These are phyloP conservation scores for Aegilops bicornis DNA, from an alignment of 176 grass and related monocot species.

Conservation along the genomic window DNA sequence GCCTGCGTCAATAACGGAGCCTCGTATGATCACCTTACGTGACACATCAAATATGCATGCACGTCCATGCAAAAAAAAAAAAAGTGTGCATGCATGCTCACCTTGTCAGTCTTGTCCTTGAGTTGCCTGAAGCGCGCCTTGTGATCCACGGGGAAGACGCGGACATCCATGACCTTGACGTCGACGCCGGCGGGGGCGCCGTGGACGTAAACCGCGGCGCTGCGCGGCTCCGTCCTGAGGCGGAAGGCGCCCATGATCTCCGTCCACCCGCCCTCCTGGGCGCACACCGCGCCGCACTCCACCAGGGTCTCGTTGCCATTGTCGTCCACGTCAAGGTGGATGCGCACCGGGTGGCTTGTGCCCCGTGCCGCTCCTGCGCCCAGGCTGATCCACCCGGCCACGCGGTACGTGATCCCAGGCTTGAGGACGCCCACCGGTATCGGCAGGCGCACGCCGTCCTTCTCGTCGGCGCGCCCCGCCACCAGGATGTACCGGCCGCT, in stretches of 20 bases:
- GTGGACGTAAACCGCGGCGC: constrained; percentile 30
- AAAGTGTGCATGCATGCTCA: background rate
- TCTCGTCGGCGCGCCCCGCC: background rate
- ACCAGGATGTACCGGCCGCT: constrained; percentile 33
- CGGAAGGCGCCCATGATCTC: constrained; percentile 50
- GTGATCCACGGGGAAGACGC: constrained; percentile 25
- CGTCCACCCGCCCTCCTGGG: background rate
- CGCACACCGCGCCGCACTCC: constrained; percentile 23
- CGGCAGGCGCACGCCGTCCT: constrained; percentile 33
- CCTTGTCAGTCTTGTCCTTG: constrained; percentile 44
- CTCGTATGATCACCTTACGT: background rate
- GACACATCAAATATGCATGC: background rate
- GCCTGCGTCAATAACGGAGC: constrained; percentile 21
- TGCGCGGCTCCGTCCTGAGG: background rate
- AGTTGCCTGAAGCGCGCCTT: constrained; percentile 40
- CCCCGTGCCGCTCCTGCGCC: background rate
- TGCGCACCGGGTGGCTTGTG: background rate
- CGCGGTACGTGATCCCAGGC: constrained; percentile 40
- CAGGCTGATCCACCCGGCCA: constrained; percentile 40
- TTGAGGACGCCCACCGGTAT: background rate
- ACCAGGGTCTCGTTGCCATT: background rate
- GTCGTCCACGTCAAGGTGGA: constrained; percentile 21
- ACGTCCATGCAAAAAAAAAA: too few species aligned
- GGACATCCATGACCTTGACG: constrained; percentile 38
- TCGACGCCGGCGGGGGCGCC: constrained; percentile 38